Base-by-base conservation (phyloP, 2,329 filamentous ascomycete species). In the Ophiosphaerella narmari region DNA sequence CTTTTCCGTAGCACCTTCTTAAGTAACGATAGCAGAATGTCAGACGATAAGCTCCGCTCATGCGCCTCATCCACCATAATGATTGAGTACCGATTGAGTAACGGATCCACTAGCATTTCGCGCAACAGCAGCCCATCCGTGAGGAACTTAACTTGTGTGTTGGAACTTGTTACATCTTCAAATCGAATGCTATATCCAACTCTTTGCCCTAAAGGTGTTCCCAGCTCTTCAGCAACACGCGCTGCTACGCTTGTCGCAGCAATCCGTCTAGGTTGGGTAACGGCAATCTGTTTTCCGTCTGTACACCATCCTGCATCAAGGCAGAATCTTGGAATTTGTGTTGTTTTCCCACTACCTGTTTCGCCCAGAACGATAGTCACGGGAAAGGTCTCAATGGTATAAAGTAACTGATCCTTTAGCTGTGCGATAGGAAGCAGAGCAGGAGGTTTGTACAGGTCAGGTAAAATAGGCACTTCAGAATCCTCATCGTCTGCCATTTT, bases 61-160 rank as follows among this genome's bases (percentile, higher is more conserved):
- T 99, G 94, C 6, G 93, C 94, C 75, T 97, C 93, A 68, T 99
- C 94, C 7, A 99, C 89, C 91, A 99, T 97, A 63, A 99, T 90
- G 38, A 96, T 88, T 0, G 91, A 95, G 71, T 99, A 99, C 9
- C 91, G 84, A 16, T 90, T 94, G 32, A 99, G 76, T 3, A 97
- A 76, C 11, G 94, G 94, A 72, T 99, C 94, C 3, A 97, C 90
- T 4, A 99, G 81, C 24, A 93, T 94, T 75, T 99, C 94, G 64
- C 93, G 82, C 45, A 99, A 85, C 29, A 99, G 81, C 41, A 99
- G 80, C 0, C 93, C 93, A 75, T 99, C 94, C 0, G 93, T 99
- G 56, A 97, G 77, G 68, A 97, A 97, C 71, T 99, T 97, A 76
- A 99, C 93, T 44, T 85, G 85, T 1, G 94, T 99, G 31, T 84